Base-by-base conservation (phyloP, 129 eudicot species). In the Chrysanthemum makinoi region DNA sequence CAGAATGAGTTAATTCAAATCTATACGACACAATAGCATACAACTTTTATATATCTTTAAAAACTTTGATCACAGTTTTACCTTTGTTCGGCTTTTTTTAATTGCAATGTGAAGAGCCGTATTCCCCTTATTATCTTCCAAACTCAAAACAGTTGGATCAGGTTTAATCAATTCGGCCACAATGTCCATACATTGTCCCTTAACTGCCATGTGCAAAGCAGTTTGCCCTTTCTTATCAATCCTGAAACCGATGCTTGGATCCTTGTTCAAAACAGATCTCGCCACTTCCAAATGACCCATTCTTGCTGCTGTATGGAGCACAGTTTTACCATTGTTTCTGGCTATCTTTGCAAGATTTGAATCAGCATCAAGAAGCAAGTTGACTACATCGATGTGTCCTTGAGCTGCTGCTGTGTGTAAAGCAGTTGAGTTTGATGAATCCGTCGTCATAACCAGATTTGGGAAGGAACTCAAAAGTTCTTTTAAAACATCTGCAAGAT, bases 231-330 rank as follows among this genome's bases (percentile, higher is more conserved):
- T 95, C 54, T 85, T 79, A 74, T 95, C 99, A 4, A 82, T 83
- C 77, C 92, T 79, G 65, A 86, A 88, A 62, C 94, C 88, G 65
- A 90, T 95, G 69, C 81, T 81, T 12, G 97, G 88, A 77, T 95
- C 99, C 65, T 86, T 95, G 51, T 78, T 78, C 68, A 95, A 68
- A 14, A 95, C 86, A 3, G 96, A 80, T 79, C 80, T 95, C 5
- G 87, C 96, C 17, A 88, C 91, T 88, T 90, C 99, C 76, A 95
- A 66, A 75, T 88, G 94, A 46, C 99, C 99, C 99, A 95, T 90
- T 70, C 99, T 84, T 50, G 99, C 97, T 0, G 96, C 96, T 8
- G 99, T 87, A 78, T 95, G 99, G 35, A 95, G 99, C 53, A 85
- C 94, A 0, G 96, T 95, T 80, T 95, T 95, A 19, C 96, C 96